Evolutionary conservation across 2,329 filamentous ascomycete species (phyloP).

Genomic region (Fusarium odoratissimum): DNA sequence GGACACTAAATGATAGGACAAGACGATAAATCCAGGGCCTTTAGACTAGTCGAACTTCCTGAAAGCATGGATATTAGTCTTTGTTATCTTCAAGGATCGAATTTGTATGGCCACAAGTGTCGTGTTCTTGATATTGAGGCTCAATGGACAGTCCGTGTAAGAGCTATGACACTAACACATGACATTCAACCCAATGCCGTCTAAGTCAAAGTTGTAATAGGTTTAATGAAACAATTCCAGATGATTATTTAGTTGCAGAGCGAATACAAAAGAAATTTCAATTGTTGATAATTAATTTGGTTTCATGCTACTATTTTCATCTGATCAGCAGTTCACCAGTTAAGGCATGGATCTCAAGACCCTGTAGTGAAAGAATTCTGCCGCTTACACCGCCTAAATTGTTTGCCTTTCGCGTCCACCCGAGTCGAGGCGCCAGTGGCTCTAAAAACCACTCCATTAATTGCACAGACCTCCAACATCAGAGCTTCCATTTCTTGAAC

Average conservation of each 20-base stretch:
- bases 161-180: not conserved
- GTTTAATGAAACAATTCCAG: not conserved
- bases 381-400: slow-evolving; percentile 48
- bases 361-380: slow-evolving; percentile 20
- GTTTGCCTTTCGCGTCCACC: slow-evolving; percentile 18
- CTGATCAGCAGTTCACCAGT: not conserved
- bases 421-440: slow-evolving; percentile 12
- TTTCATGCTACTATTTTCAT: not conserved
- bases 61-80: not conserved
- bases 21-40: not conserved
- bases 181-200: not conserved
- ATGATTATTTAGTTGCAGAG: not conserved
- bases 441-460: slow-evolving; percentile 7
- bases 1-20: not conserved
- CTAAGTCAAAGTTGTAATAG: not conserved
- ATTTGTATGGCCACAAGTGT: not conserved
- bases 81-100: not conserved
- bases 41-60: not conserved
- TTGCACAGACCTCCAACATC: slow-evolving; percentile 27
- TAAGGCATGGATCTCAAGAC: not conserved
- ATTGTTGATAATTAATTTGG: too few species aligned
- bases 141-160: not conserved
- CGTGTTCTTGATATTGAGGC: not conserved
- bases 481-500: slow-evolving; percentile 18
- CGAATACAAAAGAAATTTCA: not conserved